A percentile compares a stretch with the other conserved stretches of the same genome.
Conservation (phyloP, 2,329 filamentous ascomycete genomes). For the Hypoxylon sp. region DNA sequence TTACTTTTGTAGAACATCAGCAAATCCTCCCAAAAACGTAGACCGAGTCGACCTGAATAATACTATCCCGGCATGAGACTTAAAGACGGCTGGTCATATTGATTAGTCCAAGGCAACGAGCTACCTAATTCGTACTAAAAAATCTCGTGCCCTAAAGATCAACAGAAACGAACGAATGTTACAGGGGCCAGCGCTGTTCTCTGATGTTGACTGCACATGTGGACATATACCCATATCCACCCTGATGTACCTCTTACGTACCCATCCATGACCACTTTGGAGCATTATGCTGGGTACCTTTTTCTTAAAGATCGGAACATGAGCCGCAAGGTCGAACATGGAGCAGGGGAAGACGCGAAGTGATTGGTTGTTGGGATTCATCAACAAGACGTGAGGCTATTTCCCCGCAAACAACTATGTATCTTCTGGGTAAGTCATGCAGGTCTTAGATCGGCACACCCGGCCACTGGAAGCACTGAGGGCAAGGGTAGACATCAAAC, state of each 20-base stretch:
- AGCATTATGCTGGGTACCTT: slow-evolving; percentile 12
- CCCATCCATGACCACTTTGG: slow-evolving; percentile 2
- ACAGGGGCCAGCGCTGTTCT: background rate
- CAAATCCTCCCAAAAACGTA: slow-evolving; percentile 2
- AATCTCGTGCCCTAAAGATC: background rate
- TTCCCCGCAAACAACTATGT: slow-evolving; percentile 45
- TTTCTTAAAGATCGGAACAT: slow-evolving; percentile 21
- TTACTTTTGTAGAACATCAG: slow-evolving; percentile 8
- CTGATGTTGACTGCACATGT: background rate
- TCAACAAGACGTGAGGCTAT: slow-evolving; percentile 41
- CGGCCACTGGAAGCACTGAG: slow-evolving; percentile 4
- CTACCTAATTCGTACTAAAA: slow-evolving; percentile 1
- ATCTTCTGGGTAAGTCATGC: slow-evolving; percentile 35
- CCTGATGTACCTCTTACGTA: slow-evolving; percentile 19
- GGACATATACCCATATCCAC: background rate
- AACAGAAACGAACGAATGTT: background rate
- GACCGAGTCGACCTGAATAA: slow-evolving; percentile 7
- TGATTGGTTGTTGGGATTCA: slow-evolving; percentile 33
- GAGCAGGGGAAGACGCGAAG: slow-evolving; percentile 13
- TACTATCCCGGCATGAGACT: slow-evolving; percentile 16
- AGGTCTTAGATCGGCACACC: slow-evolving; percentile 34
- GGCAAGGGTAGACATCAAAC: slow-evolving; percentile 23
- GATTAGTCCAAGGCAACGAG: slow-evolving; percentile 12
- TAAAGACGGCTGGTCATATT: slow-evolving; percentile 1
- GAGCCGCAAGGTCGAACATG: slow-evolving; percentile 39